phyloP scores from a whole-genome alignment of 495 filamentous ascomycete genomes.

The Lentithecium fluviatile region DNA sequence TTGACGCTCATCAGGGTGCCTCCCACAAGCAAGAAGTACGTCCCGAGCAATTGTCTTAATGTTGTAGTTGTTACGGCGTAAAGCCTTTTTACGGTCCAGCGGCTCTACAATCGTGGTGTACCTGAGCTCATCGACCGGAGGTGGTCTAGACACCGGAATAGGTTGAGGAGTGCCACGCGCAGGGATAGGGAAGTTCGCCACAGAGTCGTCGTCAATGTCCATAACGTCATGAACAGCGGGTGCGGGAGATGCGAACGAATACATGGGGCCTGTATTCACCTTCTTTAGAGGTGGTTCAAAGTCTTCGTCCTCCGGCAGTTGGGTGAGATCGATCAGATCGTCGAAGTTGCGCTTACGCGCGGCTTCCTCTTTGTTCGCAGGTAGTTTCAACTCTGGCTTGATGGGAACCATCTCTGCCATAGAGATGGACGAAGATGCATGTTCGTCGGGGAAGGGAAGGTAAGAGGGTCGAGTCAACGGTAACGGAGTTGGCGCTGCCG shows the following conservation, averaged over 20 bases:
- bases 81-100: constrained; percentile 50
- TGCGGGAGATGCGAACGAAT: constrained; percentile 3
- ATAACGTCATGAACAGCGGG: constrained; percentile 1
- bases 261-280: constrained; percentile 10
- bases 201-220: constrained; percentile 1
- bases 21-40: constrained; percentile 59
- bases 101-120: constrained; percentile 40
- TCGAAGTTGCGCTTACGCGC: constrained; percentile 50
- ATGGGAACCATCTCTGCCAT: constrained; percentile 28
- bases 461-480: not conserved
- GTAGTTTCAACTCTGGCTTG: constrained; percentile 18
- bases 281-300: constrained; percentile 31
- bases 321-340: constrained; percentile 53
- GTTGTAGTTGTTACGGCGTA: constrained; percentile 54
- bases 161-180: not conserved
- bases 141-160: constrained; percentile 4
- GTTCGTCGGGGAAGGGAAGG: constrained; percentile 6
- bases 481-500: not conserved
- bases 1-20: constrained; percentile 55
- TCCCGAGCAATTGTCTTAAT: constrained; percentile 64
- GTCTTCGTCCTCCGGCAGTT: constrained; percentile 47
- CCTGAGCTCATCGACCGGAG: constrained; percentile 36
- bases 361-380: constrained; percentile 44
- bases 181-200: constrained; percentile 17
- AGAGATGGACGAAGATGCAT: not conserved